These are phyloP conservation scores for Blastobotrys illinoisensis DNA, from an alignment of 1,139 yeast species.

Conservation along the genomic window DNA sequence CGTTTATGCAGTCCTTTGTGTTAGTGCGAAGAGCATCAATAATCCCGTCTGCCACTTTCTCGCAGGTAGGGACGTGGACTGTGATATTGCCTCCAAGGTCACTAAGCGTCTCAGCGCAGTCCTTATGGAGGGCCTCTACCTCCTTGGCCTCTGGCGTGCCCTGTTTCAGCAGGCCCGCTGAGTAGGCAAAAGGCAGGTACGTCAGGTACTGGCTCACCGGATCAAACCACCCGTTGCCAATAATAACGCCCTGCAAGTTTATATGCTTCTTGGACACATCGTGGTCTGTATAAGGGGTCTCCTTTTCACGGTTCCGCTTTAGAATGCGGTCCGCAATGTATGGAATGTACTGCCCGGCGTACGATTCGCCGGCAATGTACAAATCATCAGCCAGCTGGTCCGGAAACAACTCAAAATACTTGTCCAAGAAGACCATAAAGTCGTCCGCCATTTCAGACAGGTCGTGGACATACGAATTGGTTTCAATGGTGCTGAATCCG, in stretches of 20 bases:
- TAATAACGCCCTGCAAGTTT: slow-evolving; percentile 61
- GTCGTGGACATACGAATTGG: slow-evolving; percentile 51
- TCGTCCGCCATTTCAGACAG: slow-evolving; percentile 51
- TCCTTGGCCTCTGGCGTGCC: slow-evolving; percentile 26
- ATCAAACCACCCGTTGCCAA: slow-evolving; percentile 97
- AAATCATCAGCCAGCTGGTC: slow-evolving; percentile 61
- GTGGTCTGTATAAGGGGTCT: slow-evolving; percentile 20
- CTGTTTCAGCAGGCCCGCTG: slow-evolving; percentile 49
- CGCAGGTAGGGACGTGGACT: slow-evolving; percentile 29
- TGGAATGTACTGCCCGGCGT: slow-evolving; percentile 96
- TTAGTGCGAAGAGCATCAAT: slow-evolving; percentile 15
- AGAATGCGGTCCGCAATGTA: slow-evolving; percentile 66
- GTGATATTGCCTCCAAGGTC: slow-evolving; percentile 30
- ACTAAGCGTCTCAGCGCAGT: slow-evolving; percentile 29
- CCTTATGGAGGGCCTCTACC: slow-evolving; percentile 29
- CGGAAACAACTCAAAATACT: slow-evolving; percentile 69
- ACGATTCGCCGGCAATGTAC: slow-evolving; percentile 88
- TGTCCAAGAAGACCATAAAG: slow-evolving; percentile 58
- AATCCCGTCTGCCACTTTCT: slow-evolving; percentile 20
- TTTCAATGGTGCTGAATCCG: slow-evolving; percentile 63
- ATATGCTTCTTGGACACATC: slow-evolving; percentile 22
- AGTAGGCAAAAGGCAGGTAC: slow-evolving; percentile 65
- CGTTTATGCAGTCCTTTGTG: slow-evolving; percentile 54
- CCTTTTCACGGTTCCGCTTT: slow-evolving; percentile 39
- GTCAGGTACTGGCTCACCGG: slow-evolving; percentile 81